Conservation (phyloP, 768 basidiomycete genomes). For the Mycena galericulata region DNA sequence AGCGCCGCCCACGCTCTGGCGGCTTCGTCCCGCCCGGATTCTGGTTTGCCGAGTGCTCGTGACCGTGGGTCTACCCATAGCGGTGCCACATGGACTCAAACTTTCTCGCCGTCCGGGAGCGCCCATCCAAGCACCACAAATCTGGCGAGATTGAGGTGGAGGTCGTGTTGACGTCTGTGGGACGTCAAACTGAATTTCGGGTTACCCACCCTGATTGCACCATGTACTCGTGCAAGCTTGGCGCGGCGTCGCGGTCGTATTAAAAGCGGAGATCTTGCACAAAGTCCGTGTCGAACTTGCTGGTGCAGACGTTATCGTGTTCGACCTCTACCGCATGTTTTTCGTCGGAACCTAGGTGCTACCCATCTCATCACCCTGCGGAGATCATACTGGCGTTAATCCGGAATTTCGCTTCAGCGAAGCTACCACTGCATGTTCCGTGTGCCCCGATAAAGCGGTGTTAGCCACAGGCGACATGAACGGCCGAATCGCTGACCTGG, state of each 20-base stretch:
- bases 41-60: too few relatives aligned
- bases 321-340: slow-evolving; percentile 3
- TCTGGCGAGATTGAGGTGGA: not conserved
- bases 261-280: not conserved
- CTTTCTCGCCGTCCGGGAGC: not conserved
- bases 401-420: not conserved
- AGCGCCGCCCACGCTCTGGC: not conserved
- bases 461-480: not conserved
- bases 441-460: not conserved
- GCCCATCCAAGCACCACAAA: not conserved
- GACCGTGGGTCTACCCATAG: too few relatives aligned
- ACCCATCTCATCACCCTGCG: not conserved
- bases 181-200: not conserved
- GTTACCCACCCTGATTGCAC: not conserved
- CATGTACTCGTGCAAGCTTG: not conserved
- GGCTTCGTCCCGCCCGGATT: too few relatives aligned
- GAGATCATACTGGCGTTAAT: not conserved
- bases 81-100: too few relatives aligned
- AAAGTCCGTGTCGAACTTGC: not conserved
- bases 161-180: not conserved
- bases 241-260: not conserved
- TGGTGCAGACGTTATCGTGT: not conserved
- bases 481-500: not conserved
- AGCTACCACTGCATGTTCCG: not conserved
- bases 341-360: slow-evolving; percentile 1